A percentile compares a stretch with the other conserved stretches of the same genome.
phyloP scores from a whole-genome alignment of 495 filamentous ascomycete species.

The Hypoxylon fragiforme region DNA sequence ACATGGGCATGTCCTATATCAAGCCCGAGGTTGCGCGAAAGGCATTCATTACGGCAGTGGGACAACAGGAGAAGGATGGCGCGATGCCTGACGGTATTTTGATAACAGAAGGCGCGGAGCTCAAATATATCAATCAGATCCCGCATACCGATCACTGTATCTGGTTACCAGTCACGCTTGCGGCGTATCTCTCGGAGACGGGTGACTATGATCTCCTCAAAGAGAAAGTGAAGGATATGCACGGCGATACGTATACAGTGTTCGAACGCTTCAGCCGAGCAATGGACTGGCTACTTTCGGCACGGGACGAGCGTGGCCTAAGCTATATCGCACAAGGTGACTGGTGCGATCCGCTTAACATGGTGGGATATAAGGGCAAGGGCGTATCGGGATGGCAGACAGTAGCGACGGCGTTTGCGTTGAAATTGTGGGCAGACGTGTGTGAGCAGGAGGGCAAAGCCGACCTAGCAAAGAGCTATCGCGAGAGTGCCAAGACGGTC shows the following conservation, averaged over 20 bases:
- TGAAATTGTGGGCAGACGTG: constrained; percentile 54
- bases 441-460: constrained; percentile 50
- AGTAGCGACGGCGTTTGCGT: constrained; percentile 54
- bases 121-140: constrained; percentile 63
- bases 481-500: constrained; percentile 48
- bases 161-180: constrained; percentile 57
- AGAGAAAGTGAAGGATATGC: constrained; percentile 44
- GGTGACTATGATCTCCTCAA: constrained; percentile 55
- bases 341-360: constrained; percentile 64
- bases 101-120: constrained; percentile 55
- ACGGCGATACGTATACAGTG: constrained; percentile 52
- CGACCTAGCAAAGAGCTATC: constrained; percentile 47
- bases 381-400: constrained; percentile 63
- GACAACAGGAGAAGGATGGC: constrained; percentile 57
- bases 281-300: constrained; percentile 55
- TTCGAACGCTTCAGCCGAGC: constrained; percentile 57
- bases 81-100: constrained; percentile 62
- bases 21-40: constrained; percentile 52
- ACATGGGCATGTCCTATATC: constrained; percentile 64
- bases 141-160: constrained; percentile 63
- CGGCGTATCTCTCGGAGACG: constrained; percentile 58
- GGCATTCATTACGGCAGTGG: constrained; percentile 52
- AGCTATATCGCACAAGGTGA: constrained; percentile 62
- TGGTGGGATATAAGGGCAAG: constrained; percentile 60
- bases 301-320: constrained; percentile 56